Evolutionary conservation across 2,329 filamentous ascomycete species (phyloP).

Genomic region (Macroventuria anomochaeta): DNA sequence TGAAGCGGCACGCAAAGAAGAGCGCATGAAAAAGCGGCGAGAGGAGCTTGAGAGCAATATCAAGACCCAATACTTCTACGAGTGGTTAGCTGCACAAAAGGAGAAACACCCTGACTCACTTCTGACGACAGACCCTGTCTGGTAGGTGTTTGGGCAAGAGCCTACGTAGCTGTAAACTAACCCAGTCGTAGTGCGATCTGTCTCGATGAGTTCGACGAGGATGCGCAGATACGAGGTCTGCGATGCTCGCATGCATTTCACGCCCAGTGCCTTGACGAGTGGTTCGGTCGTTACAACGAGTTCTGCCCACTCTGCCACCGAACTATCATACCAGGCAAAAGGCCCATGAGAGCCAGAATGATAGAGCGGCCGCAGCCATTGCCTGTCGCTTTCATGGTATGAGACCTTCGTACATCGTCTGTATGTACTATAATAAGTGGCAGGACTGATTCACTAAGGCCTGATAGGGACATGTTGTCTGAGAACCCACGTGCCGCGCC

Average conservation of each 20-base stretch:
- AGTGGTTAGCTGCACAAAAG: slow-evolving; percentile 40
- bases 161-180: slow-evolving; percentile 7
- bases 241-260: slow-evolving; percentile 48
- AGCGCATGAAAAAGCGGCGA: slow-evolving; percentile 36
- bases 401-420: slow-evolving; percentile 2
- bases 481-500: not conserved
- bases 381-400: slow-evolving; percentile 37
- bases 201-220: slow-evolving; percentile 43
- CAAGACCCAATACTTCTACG: slow-evolving; percentile 42
- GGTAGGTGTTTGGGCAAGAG: slow-evolving; percentile 22
- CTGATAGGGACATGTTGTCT: slow-evolving; percentile 15
- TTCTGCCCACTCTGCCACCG: slow-evolving; percentile 49
- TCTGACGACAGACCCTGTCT: slow-evolving; percentile 32
- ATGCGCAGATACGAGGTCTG: slow-evolving; percentile 44
- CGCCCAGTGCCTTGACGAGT: slow-evolving; percentile 46
- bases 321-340: slow-evolving; percentile 42
- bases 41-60: slow-evolving; percentile 39
- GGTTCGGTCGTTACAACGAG: slow-evolving; percentile 47
- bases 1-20: slow-evolving; percentile 26
- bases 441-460: slow-evolving; percentile 1
- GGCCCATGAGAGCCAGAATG: slow-evolving; percentile 12
- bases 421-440: not conserved
- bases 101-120: slow-evolving; percentile 25
- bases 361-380: slow-evolving; percentile 17
- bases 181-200: slow-evolving; percentile 42